Base-by-base conservation (phyloP, 2,329 filamentous ascomycete species). In the Colletotrichum noveboracense region DNA sequence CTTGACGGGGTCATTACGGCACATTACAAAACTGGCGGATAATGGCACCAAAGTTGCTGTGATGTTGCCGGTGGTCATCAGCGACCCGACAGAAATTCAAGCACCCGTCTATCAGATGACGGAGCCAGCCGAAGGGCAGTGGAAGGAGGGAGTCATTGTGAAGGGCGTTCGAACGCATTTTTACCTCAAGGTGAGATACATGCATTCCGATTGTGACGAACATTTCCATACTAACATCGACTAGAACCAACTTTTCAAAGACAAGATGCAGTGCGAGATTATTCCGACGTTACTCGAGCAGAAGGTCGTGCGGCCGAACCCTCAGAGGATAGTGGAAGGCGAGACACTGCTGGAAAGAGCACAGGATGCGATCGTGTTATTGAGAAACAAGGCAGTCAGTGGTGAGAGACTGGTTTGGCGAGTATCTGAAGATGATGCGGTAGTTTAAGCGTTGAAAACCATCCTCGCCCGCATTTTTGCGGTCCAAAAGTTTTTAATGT, bases 1-100 rank as follows among this genome's bases (percentile, higher is more conserved):
- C 4, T 81, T 87, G 43, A 32, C 73, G 2, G 88, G 88, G 1
- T 88, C 87, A 7, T 77, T 92, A 7, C 78, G 79, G 36, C 90
- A 88, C 4, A 82, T 93, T 38, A 85, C 86, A 7, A 86, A 86
- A 77, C 83, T 93, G 28, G 90, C 89, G 0, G 82, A 86, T 74
- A 80, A 69, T 2, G 89, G 89, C 0, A 82, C 86, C 6, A 89
- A 82, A 28, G 89, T 93, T 0, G 92, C 91, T 0, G 82, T 93
- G 18, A 87, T 93, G 82, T 81, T 94, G 7, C 92, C 92, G 0
- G 87, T 93, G 18, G 90, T 93, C 72, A 77, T 91, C 60, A 86
- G 82, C 58, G 88, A 92, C 76, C 87, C 91, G 0, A 87, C 84
- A 0, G 84, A 87, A 6, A 84, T 83, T 1, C 82, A 86, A 21